phyloP scores from a whole-genome alignment of 2,329 filamentous ascomycete species.

The Rasamsonia emersonii region DNA sequence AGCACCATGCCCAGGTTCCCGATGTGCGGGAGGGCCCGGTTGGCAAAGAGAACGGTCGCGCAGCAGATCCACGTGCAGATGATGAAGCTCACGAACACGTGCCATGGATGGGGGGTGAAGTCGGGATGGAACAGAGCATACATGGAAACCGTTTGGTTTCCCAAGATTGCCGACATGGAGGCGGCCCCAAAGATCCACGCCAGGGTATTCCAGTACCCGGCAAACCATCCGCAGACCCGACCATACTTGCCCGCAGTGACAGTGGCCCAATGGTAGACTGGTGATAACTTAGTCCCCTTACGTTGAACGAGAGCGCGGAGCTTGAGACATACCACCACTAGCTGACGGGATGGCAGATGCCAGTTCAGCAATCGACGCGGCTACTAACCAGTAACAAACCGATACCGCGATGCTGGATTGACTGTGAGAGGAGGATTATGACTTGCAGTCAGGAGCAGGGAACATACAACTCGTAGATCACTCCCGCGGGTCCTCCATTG shows the following conservation, averaged over 20 bases:
- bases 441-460: too few species aligned
- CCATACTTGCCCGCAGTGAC: conserved; percentile 50
- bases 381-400: conserved; percentile 50
- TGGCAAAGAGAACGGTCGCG: conserved; percentile 47
- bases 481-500: conserved; percentile 55
- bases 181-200: conserved; percentile 56
- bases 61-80: conserved; percentile 48
- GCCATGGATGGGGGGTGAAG: conserved; percentile 47
- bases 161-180: conserved; percentile 50
- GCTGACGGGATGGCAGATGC: conserved; percentile 55
- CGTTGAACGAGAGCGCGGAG: too few species aligned
- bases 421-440: conserved; percentile 10
- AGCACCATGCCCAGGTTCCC: conserved; percentile 50
- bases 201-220: conserved; percentile 37
- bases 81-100: conserved; percentile 52
- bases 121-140: conserved; percentile 51
- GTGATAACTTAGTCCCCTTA: conserved; percentile 1
- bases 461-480: conserved; percentile 52
- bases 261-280: conserved; percentile 54
- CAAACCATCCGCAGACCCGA: conserved; percentile 41
- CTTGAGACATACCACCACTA: conserved; percentile 36
- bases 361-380: conserved; percentile 52
- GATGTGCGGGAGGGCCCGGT: conserved; percentile 43
- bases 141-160: conserved; percentile 53
- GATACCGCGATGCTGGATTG: conserved; percentile 32